A percentile compares a stretch with the other conserved stretches of the same genome.
Conservation (phyloP, 1,139 yeast species). For the Eremothecium coryli region DNA sequence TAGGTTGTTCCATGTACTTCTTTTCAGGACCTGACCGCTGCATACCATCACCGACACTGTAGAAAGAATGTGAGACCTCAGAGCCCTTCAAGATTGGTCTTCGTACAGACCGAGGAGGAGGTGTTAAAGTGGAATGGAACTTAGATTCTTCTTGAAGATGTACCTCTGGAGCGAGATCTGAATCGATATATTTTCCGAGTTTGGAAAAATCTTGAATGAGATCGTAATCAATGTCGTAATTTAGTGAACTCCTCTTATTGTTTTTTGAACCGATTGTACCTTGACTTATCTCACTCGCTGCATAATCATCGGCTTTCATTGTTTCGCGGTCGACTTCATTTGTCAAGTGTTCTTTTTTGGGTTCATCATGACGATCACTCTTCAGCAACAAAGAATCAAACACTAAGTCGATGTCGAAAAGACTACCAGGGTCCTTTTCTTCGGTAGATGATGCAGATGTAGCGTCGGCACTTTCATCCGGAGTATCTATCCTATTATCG, state of each 20-base stretch:
- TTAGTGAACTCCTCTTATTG: slow-evolving; percentile 6
- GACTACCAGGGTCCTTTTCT: not conserved
- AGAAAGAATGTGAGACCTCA: slow-evolving; percentile 1
- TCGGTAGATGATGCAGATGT: slow-evolving; percentile 3
- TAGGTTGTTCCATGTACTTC: not conserved
- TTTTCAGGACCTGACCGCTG: not conserved
- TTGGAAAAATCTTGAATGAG: slow-evolving; percentile 17
- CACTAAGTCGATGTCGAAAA: slow-evolving; percentile 23
- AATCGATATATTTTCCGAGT: slow-evolving; percentile 13
- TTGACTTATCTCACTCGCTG: no score
- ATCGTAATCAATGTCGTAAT: slow-evolving; percentile 13
- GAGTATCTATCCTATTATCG: no score
- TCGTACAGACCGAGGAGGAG: slow-evolving; percentile 4
- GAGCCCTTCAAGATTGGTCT: slow-evolving; percentile 2
- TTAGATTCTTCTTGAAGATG: not conserved
- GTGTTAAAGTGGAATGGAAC: not conserved
- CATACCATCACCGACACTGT: not conserved
- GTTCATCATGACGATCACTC: slow-evolving; percentile 13
- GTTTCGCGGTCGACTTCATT: not conserved
- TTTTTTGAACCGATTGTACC: not conserved
- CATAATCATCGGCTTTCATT: not conserved
- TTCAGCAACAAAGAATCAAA: slow-evolving; percentile 23
- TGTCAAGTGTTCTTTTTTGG: not conserved
- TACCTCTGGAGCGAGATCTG: slow-evolving; percentile 4
- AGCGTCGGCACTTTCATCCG: not conserved